Conservation (phyloP, 2,329 filamentous ascomycete species). For the Trichophyton rubrum region DNA sequence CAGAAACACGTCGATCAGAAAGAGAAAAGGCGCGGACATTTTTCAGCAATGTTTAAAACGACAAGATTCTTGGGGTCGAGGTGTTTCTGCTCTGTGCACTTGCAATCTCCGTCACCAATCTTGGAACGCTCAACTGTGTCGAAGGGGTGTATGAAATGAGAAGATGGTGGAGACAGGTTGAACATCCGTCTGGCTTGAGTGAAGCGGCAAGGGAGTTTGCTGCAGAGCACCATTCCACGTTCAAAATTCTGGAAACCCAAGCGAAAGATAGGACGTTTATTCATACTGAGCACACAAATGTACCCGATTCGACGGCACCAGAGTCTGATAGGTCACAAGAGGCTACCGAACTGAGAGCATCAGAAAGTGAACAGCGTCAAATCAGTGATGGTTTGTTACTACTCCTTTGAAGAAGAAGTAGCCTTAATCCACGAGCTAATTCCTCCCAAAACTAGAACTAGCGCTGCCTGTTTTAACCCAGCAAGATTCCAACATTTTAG, state of each 20-base stretch:
- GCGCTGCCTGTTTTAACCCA: not conserved
- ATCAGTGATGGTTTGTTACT: not conserved
- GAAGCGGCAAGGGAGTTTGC: too few species aligned
- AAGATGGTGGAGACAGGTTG: too few species aligned
- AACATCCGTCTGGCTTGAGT: too few species aligned
- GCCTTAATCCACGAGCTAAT: not conserved
- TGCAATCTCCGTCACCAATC: too few species aligned
- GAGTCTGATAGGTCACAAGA: not conserved
- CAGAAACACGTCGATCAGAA: not conserved
- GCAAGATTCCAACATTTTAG: not conserved
- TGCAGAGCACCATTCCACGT: not conserved
- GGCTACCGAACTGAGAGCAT: not conserved
- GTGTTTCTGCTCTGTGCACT: too few species aligned
- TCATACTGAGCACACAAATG: not conserved
- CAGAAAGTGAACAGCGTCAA: not conserved
- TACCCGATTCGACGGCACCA: not conserved
- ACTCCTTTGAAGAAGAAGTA: not conserved
- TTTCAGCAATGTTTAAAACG: not conserved
- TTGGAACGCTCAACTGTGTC: too few species aligned
- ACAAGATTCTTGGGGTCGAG: not conserved
- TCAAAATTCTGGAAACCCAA: not conserved
- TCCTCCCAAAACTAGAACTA: not conserved
- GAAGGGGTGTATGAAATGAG: too few species aligned
- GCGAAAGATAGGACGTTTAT: not conserved
- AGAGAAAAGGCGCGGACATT: not conserved